phyloP scores from a whole-genome alignment of 129 eudicot genomes.

The Helianthus tuberosus region DNA sequence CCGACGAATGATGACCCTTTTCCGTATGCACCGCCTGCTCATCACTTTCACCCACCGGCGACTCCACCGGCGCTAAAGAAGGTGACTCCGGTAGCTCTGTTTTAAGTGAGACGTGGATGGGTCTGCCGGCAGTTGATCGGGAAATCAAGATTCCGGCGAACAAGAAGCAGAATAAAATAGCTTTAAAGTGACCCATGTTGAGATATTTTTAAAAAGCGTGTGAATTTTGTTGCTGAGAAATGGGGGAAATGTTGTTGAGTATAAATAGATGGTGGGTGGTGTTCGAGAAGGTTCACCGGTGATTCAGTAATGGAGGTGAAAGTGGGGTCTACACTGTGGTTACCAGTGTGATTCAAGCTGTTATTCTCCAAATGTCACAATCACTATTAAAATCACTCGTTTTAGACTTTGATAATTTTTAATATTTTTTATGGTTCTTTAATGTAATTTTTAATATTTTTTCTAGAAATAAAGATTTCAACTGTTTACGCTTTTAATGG shows the following conservation, averaged over 20 bases:
- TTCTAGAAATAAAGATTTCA: neutral
- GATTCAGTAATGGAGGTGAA: neutral
- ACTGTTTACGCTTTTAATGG: too few relatives aligned
- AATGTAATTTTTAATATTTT: neutral
- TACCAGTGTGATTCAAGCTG: slow-evolving; percentile 29
- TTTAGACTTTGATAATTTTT: neutral
- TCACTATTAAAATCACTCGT: slow-evolving; percentile 14
- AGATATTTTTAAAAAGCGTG: neutral
- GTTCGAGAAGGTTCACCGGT: neutral
- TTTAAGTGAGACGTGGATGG: slow-evolving; percentile 9
- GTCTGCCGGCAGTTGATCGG: slow-evolving; percentile 24
- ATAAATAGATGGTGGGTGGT: slow-evolving; percentile 21
- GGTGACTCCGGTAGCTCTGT: neutral
- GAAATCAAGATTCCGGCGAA: slow-evolving; percentile 24
- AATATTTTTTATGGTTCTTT: too few relatives aligned
- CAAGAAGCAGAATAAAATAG: slow-evolving; percentile 2
- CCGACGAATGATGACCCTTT: slow-evolving; percentile 49
- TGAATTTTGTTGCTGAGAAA: neutral
- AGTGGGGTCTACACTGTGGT: slow-evolving; percentile 26
- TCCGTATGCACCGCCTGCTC: slow-evolving; percentile 18
- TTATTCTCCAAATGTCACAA: neutral
- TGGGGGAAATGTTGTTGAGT: neutral
- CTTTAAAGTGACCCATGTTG: slow-evolving; percentile 21
- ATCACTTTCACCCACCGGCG: slow-evolving; percentile 22
- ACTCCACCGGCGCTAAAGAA: slow-evolving; percentile 28